Conservation (phyloP, 768 basidiomycete species). For the Cystofilobasidium ferigula region DNA sequence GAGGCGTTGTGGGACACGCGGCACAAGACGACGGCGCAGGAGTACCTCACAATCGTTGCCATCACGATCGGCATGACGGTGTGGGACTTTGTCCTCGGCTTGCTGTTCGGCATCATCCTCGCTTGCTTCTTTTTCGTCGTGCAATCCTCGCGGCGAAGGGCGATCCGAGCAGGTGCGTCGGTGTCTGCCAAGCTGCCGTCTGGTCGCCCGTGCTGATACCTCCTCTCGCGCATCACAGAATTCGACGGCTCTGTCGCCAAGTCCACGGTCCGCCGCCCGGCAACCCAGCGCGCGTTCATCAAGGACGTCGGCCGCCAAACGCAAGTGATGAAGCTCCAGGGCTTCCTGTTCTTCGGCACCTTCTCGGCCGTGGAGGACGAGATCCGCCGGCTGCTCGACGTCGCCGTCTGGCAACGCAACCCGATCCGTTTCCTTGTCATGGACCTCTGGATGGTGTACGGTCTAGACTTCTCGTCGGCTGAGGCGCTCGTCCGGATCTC, state of each 20-base stretch:
- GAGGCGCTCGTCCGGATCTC: constrained; percentile 87
- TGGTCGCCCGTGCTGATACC: constrained; percentile 32
- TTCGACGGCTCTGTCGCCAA: constrained; percentile 65
- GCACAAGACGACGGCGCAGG: constrained; percentile 66
- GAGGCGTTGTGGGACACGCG: constrained; percentile 95
- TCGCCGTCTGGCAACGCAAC: constrained; percentile 55
- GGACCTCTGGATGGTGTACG: constrained; percentile 40
- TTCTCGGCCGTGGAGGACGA: constrained; percentile 80
- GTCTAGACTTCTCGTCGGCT: constrained; percentile 87
- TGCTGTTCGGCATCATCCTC: constrained; percentile 80
- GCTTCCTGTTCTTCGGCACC: constrained; percentile 52
- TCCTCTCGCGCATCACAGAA: neutral
- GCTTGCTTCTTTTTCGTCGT: constrained; percentile 98
- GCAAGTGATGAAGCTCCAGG: constrained; percentile 74
- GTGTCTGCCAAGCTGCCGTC: constrained; percentile 40
- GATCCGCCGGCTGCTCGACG: constrained; percentile 56
- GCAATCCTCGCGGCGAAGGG: constrained; percentile 72
- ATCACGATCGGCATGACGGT: constrained; percentile 59
- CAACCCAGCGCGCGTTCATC: constrained; percentile 75
- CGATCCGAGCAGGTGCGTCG: constrained; percentile 52
- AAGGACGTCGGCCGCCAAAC: constrained; percentile 89
- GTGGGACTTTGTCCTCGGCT: constrained; percentile 57
- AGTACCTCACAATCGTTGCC: constrained; percentile 41
- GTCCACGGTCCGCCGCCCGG: constrained; percentile 83
- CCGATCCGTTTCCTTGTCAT: constrained; percentile 70